Base-by-base conservation (phyloP, 352 stramenopile species). In the Phytophthora pluvialis region DNA sequence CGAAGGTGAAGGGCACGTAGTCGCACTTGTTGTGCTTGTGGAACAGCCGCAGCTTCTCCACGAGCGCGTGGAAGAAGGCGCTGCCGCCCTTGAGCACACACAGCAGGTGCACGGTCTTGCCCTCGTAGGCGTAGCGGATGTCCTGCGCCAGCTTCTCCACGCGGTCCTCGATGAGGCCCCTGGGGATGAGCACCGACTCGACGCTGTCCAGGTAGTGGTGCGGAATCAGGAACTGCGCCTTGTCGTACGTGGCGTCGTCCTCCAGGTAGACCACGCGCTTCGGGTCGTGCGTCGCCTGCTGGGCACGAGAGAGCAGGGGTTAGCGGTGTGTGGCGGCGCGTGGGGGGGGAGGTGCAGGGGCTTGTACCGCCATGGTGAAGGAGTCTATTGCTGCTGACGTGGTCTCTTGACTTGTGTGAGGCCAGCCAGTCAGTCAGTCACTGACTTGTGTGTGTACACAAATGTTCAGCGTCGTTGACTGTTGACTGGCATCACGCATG, bases 111-210 rank as follows among this genome's bases (percentile, higher is more conserved):
- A 98, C 83, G 6, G 90, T 97, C 63, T 91, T 81, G 57, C 86
- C 89, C 56, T 91, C 75, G 60, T 98, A 97, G 60, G 95, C 87
- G 56, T 90, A 80, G 35, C 83, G 78, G 48, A 98, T 97, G 67
- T 97, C 89, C 57, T 96, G 86, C 18, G 94, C 94, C 47, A 98
- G 66, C 60, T 97, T 98, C 68, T 97, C 88, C 13, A 98, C 86
- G 46, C 93, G 90, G 77, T 98, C 90, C 33, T 87, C 65, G 62
- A 98, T 97, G 25, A 97, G 72, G 8, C 93, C 93, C 53, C 89
- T 80, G 8, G 93, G 89, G 58, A 98, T 90, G n/a, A 98, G 73
- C 56, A 98, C 84, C 48, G 88, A 91, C 21, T 86, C 74, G 36
- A 98, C 55, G 45, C 85, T 78, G 29, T 90, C 68, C 66, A 96